Evolutionary conservation across 2,329 filamentous ascomycete genomes (phyloP), one percentile per base, ranked within the genome.

Genomic region (Rutstroemia sp.): DNA sequence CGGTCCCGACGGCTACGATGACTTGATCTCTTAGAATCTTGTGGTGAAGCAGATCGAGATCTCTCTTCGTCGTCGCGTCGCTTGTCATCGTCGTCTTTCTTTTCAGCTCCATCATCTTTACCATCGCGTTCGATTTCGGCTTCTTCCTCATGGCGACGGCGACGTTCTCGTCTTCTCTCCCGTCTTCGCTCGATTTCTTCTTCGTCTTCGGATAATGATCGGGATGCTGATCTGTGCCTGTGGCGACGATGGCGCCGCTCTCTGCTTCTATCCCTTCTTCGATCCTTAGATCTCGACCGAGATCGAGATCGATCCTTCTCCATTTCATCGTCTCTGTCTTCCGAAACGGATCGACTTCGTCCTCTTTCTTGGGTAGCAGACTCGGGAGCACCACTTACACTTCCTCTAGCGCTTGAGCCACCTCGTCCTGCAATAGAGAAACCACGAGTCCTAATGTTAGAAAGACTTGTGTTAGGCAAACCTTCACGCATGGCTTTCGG

Each of bases 401-500:
- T 65, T 49, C 58, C 63, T 61, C 57, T 61, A 54, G 49, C 57
- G 59, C 62, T 54, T 14, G 63, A 65, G 52, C 25, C 63, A 48
- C 65, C 65, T 55, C 68, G 67, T 49, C 68, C 70, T 51, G 69
- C 65, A 50, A 67, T 65, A 16, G 73, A 69, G 57, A 75, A 74
- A 17, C 70, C 61, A 51, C 65, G 59, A 25, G 60, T 65, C 60
- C 82, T 76, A 69, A 85, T 69, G 65, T 87, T 81, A 61, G 84
- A 80, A 53, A 88, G 80, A 63, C 88, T 89, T 57, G 86, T 92
- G 70, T 95, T 95, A 51, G 89, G 88, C 10, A 91, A 76, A 30
- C 91, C 90, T 72, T 94, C 87, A 61, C 92, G 82, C 89, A 97
- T 95, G 17, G 94, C 94, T 73, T 94, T 92, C 48, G 94, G 94